phyloP scores from a whole-genome alignment of 2,329 filamentous ascomycete genomes.

The Alternaria burnsii region DNA sequence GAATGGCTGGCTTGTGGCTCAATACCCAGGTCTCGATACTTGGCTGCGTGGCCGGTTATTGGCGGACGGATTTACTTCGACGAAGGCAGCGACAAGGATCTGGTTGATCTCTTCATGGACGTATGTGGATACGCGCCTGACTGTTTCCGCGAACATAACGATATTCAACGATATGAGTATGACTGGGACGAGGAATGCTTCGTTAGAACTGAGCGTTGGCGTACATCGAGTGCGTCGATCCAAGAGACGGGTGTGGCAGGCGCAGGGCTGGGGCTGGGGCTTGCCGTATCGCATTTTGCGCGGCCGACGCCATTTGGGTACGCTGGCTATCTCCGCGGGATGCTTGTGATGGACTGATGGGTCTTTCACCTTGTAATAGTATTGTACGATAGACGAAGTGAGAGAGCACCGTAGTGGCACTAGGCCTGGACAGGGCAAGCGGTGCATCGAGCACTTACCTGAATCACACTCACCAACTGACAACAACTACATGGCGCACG shows the following conservation, averaged over 20 bases:
- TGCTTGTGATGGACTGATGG: slow-evolving; percentile 11
- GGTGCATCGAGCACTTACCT: neutral
- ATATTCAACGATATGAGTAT: neutral
- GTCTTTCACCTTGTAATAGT: neutral
- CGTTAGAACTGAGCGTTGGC: neutral
- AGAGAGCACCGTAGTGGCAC: neutral
- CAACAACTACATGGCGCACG: neutral
- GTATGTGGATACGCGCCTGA: neutral
- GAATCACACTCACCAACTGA: neutral
- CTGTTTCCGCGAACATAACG: neutral
- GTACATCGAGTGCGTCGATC: neutral
- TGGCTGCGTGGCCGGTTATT: slow-evolving; percentile 6
- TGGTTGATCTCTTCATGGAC: neutral
- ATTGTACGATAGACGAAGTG: neutral
- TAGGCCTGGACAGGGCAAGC: neutral
- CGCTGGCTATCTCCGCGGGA: slow-evolving; percentile 11
- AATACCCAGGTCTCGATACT: neutral
- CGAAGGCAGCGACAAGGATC: neutral
- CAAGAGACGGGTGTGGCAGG: neutral
- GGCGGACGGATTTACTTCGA: neutral
- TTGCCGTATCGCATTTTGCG: neutral
- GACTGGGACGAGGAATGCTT: slow-evolving; percentile 5
- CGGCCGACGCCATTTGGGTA: slow-evolving; percentile 1
- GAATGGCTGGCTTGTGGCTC: slow-evolving; percentile 11
- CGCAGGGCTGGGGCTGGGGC: neutral